Evolutionary conservation across 495 filamentous ascomycete genomes (phyloP), one percentile per base, ranked within the genome.

Genomic region (Talaromyces adpressus): DNA sequence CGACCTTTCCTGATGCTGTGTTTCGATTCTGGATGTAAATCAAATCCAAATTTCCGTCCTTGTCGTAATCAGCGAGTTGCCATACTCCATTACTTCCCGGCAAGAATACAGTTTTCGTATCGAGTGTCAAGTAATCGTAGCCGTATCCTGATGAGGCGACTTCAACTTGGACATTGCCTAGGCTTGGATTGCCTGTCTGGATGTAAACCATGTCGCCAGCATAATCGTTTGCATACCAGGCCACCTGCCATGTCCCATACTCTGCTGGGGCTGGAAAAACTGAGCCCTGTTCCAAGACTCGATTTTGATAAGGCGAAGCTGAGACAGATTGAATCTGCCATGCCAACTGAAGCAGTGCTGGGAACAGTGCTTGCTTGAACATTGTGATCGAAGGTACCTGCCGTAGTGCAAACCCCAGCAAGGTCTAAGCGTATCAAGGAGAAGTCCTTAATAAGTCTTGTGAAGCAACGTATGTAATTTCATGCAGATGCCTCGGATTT

Each of bases 21-120:
- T 57, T 32, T 57, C 53, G 53, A 57, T 27, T 57, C 53, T 57
- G 23, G 14, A 57, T 57, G 20, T 57, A 57, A 16, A 57, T 57
- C 18, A 57, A 32, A 57, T 57, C 53, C 23, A 23, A 14, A 9
- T 6, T 32, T 57, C 53, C 53, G 53, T 57, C 53, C 5, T 32
- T 32, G 29, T 57, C 16, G 53, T 27, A 57, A 32, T 57, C 53
- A n/a, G 53, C 53, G 8, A 57, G 23, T 57, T 27, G 23, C 53
- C 53, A 57, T 14, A 57, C 53, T 57, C 53, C 53, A 32, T 57
- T 57, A 3, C 14, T 57, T 20, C 29, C 53, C 12, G 53, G 53
- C 6, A 20, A 14, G 53, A 57, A 57, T 16, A 32, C 29, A 20
- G 23, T 25, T 11, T 32, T 16, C 12, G n/a, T 12, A 20, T 32